These are phyloP conservation scores for Sporodiniella umbellata DNA, from an alignment of 371 early-diverging fungal species.

Conservation along the genomic window DNA sequence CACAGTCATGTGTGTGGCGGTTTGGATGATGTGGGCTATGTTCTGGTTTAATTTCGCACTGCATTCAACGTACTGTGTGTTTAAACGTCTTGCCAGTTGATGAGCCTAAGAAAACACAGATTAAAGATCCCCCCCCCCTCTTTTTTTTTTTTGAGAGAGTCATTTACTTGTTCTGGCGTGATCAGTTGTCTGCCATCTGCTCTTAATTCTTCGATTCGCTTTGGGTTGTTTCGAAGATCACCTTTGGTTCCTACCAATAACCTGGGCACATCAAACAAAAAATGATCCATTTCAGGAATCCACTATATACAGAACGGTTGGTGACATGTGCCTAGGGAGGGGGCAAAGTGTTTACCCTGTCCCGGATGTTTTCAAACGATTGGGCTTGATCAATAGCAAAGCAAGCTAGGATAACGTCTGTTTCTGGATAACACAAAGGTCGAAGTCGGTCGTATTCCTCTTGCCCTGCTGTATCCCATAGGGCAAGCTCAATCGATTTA, in stretches of 20 bases:
- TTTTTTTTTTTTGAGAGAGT: not conserved
- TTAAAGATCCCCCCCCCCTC: no score
- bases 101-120: constrained; percentile 34
- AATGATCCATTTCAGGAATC: constrained; percentile 63
- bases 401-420: constrained; percentile 75
- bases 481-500: constrained; percentile 75
- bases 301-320: constrained; percentile 46
- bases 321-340: no score
- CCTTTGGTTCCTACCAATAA: constrained; percentile 67
- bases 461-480: constrained; percentile 94
- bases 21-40: constrained; percentile 71
- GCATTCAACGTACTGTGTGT: constrained; percentile 83
- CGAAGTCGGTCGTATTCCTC: constrained; percentile 85
- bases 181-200: constrained; percentile 9
- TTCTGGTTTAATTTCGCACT: constrained; percentile 79
- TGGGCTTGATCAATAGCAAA: not conserved
- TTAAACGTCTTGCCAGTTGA: constrained; percentile 67
- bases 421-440: constrained; percentile 83
- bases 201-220: not conserved
- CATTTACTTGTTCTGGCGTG: constrained; percentile 20
- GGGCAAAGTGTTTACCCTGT: constrained; percentile 69
- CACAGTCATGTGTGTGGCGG: constrained; percentile 27
- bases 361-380: constrained; percentile 8
- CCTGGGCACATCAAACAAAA: constrained; percentile 58
- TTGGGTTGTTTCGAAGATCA: constrained; percentile 52